These are phyloP conservation scores for Populus ilicifolia DNA, from an alignment of 345 rosid species.

Conservation along the genomic window DNA sequence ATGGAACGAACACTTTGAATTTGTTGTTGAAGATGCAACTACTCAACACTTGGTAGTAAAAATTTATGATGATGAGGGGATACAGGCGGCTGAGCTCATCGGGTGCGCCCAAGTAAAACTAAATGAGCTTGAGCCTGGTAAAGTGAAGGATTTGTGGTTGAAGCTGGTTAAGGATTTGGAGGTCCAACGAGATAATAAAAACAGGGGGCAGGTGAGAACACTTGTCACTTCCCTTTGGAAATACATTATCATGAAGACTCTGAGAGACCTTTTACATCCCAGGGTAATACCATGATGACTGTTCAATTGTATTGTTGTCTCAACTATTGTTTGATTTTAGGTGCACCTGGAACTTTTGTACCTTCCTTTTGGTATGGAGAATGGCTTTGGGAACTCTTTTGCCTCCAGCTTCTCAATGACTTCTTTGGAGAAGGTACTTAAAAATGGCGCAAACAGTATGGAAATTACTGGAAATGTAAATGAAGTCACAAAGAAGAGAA, in stretches of 20 bases:
- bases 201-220: slow-evolving; percentile 77
- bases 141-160: slow-evolving; percentile 98
- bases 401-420: slow-evolving; percentile 57
- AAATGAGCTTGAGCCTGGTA: slow-evolving; percentile 89
- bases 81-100: slow-evolving; percentile 79
- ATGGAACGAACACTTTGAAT: slow-evolving; percentile 97
- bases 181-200: slow-evolving; percentile 84
- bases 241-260: background rate
- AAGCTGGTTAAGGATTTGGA: slow-evolving; percentile 95
- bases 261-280: background rate
- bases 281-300: background rate
- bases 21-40: slow-evolving; percentile 76
- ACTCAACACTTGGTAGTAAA: slow-evolving; percentile 90
- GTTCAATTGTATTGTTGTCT: background rate
- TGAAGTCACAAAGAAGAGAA: slow-evolving; percentile 45
- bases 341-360: slow-evolving; percentile 95
- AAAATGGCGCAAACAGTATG: slow-evolving; percentile 50
- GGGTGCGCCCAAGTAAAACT: slow-evolving; percentile 83
- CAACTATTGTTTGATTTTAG: slow-evolving; percentile 33
- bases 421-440: slow-evolving; percentile 81
- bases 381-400: slow-evolving; percentile 59
- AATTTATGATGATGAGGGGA: slow-evolving; percentile 87
- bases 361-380: slow-evolving; percentile 70
- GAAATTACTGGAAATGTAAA: slow-evolving; percentile 51
- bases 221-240: background rate